These are phyloP conservation scores for Kazachstania kunashirensis DNA, from an alignment of 805 yeast genomes.

Conservation along the genomic window DNA sequence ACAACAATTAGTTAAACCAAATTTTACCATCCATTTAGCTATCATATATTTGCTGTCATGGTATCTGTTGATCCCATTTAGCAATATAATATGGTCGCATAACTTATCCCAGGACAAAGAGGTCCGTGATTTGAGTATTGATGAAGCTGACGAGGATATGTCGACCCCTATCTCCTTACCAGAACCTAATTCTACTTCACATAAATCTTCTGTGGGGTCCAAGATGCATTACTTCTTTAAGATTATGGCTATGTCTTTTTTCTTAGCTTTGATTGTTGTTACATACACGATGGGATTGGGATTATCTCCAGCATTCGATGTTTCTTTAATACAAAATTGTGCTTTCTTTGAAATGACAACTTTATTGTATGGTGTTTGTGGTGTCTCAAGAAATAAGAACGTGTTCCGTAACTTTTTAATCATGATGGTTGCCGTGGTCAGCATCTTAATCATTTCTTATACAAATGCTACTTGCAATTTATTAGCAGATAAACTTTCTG, in stretches of 20 bases:
- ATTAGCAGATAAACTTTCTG: conserved; percentile 26
- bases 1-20: conserved; percentile 7
- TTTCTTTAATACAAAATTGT: conserved; percentile 25
- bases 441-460: conserved; percentile 25
- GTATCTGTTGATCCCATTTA: conserved; percentile 19
- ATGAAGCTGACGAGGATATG: neutral
- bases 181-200: neutral
- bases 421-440: conserved; percentile 23
- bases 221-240: conserved; percentile 8
- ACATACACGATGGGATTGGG: conserved; percentile 20
- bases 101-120: conserved; percentile 3
- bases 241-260: conserved; percentile 13
- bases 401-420: conserved; percentile 21
- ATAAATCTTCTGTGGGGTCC: neutral
- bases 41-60: conserved; percentile 21
- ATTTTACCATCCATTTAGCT: conserved; percentile 10
- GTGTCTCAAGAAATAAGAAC: conserved; percentile 18
- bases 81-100: conserved; percentile 10
- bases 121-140: too few relatives aligned
- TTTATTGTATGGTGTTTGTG: conserved; percentile 25
- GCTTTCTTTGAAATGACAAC: conserved; percentile 28
- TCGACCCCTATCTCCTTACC: conserved; percentile 1
- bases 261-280: conserved; percentile 13
- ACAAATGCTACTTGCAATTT: conserved; percentile 28
- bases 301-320: conserved; percentile 26